Percentiles rank a stretch among this genome's conserved stretches.
Evolutionary conservation across 345 rosid genomes (phyloP).

Genomic region (Euclidium syriacum): DNA sequence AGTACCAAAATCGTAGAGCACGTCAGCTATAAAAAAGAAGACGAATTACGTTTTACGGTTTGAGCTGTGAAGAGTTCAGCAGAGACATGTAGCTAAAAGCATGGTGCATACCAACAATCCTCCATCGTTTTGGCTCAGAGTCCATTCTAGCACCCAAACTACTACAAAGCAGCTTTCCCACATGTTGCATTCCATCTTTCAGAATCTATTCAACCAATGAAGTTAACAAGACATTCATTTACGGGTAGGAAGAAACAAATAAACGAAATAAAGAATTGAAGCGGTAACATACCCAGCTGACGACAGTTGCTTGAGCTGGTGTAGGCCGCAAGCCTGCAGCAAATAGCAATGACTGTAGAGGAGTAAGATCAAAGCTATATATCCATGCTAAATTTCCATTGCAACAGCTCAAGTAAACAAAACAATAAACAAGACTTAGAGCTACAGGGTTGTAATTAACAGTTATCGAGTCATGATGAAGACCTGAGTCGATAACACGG

Average conservation of each 20-base stretch:
- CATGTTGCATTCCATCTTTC: conserved; percentile 97
- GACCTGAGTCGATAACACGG: conserved; percentile 96
- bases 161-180: conserved; percentile 88
- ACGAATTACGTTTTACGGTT: background rate
- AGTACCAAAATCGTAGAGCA: conserved; percentile 86
- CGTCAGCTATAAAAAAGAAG: conserved; percentile 62
- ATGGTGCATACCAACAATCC: conserved; percentile 61
- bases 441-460: background rate
- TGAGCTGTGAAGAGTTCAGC: conserved; percentile 38
- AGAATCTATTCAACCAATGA: conserved; percentile 47
- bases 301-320: conserved; percentile 92
- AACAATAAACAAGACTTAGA: background rate
- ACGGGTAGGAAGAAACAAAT: background rate
- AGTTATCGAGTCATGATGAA: conserved; percentile 20
- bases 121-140: conserved; percentile 93
- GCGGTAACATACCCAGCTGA: conserved; percentile 75
- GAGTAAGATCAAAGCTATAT: conserved; percentile 35
- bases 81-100: conserved; percentile 32
- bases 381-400: conserved; percentile 3
- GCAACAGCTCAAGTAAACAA: background rate
- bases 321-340: conserved; percentile 98
- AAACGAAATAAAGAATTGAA: background rate
- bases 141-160: conserved; percentile 97
- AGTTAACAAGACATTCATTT: background rate
- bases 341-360: conserved; percentile 88